Evolutionary conservation across 805 yeast species (phyloP), one percentile per base, ranked within the genome.

Genomic region (Pichia cabralensis): DNA sequence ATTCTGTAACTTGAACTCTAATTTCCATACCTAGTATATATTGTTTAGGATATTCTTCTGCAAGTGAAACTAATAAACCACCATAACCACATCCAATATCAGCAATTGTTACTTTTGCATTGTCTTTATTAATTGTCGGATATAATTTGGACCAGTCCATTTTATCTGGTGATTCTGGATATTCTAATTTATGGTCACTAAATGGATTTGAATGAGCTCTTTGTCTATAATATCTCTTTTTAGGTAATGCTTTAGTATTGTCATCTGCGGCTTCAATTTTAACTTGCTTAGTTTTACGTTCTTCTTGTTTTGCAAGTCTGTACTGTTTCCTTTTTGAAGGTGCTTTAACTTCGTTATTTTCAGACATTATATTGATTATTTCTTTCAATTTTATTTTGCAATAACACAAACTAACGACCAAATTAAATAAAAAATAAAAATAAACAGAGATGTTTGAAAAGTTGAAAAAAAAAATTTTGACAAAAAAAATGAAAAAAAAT

Each of bases 81-180:
- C 98, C 98, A 56, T 83, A 92, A 1, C 98, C 98, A 62, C 98
- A 92, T 8, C 98, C 98, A 39, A 92, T 74, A 55, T 92, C 98
- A 5, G 97, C 97, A 34, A 92, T 80, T 36, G 83, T 86, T 15
- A 86, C 95, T 5, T 50, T 49, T 27, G 60, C 62, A 9, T 38
- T 40, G 47, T 69, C 69, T 5, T 34, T 37, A 48, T 69, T 69
- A 48, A 53, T 76, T 14, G 67, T 62, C 4, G 96, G 96, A 49
- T 76, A 89, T 34, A 80, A 61, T 49, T 64, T 70, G 1, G 68
- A 52, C 98, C 98, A 92, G 54, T 86, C 76, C 97, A 92, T 89
- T 18, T 65, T 69, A 25, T 66, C 72, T 5, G 98, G 98, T 15
- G 73, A 66, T 27, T 59, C 55, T 15, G 98, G 97, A 48, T 92